Evolutionary conservation across 2,329 filamentous ascomycete species (phyloP).

Genomic region (Scopulariopsis brevicaulis): DNA sequence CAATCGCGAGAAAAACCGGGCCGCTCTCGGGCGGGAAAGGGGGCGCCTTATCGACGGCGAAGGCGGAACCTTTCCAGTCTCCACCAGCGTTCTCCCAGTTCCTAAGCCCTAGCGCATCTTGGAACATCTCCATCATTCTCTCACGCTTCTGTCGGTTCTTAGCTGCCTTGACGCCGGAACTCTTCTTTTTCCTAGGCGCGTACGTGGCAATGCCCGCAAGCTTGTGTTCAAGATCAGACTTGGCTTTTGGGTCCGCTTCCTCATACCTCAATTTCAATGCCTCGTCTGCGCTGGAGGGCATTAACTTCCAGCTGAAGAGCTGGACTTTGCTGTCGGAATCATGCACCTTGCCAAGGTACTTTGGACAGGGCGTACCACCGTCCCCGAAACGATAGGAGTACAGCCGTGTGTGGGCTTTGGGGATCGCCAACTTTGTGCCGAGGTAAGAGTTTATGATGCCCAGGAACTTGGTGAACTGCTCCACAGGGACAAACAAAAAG

Average conservation of each 20-base stretch:
- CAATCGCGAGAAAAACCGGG: constrained; percentile 62
- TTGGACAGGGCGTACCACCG: constrained; percentile 50
- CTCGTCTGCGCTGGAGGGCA: background rate
- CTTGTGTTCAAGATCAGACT: background rate
- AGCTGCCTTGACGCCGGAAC: background rate
- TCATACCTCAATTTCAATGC: background rate
- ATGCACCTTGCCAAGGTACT: constrained; percentile 40
- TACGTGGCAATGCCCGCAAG: background rate
- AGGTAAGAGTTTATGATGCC: constrained; percentile 51
- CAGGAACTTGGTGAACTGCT: constrained; percentile 55
- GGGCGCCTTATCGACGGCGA: background rate
- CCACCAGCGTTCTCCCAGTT: background rate
- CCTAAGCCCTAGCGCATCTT: constrained; percentile 58
- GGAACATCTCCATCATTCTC: constrained; percentile 49
- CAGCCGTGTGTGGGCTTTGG: constrained; percentile 36
- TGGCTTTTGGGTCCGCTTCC: background rate
- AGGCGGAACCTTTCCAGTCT: background rate
- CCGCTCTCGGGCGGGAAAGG: background rate
- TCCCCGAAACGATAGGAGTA: constrained; percentile 53
- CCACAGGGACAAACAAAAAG: constrained; percentile 54
- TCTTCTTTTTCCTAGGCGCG: background rate
- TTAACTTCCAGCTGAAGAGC: background rate
- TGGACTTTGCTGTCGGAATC: constrained; percentile 17
- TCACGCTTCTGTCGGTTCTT: constrained; percentile 19
- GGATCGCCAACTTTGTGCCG: constrained; percentile 43